These are phyloP conservation scores for Nicotiana sylvestris DNA, from an alignment of 257 asterid species.

Conservation along the genomic window DNA sequence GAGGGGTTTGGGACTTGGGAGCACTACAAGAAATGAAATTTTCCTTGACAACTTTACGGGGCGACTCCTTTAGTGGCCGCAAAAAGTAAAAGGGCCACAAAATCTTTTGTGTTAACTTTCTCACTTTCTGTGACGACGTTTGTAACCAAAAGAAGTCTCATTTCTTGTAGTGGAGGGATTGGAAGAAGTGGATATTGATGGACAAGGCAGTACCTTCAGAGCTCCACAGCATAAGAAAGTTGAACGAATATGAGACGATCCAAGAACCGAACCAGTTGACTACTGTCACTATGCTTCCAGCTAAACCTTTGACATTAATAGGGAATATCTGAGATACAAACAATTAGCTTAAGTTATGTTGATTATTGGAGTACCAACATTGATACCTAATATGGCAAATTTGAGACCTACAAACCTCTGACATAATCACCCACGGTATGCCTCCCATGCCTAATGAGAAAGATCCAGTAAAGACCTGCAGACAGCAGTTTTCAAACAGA, in stretches of 20 bases:
- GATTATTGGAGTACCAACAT: not conserved
- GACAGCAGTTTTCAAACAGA: not conserved
- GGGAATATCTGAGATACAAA: conserved; percentile 63
- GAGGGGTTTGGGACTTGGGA: too few species aligned
- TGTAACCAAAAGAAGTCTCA: too few species aligned
- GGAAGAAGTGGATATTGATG: not conserved
- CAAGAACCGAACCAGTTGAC: conserved; percentile 82
- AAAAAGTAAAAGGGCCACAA: too few species aligned
- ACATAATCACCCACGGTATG: conserved; percentile 93
- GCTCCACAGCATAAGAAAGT: conserved; percentile 70
- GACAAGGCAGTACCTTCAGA: conserved; percentile 48
- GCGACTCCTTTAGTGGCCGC: too few species aligned
- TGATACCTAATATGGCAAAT: not conserved
- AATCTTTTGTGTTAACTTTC: too few species aligned
- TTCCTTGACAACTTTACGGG: too few species aligned
- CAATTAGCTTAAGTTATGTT: not conserved
- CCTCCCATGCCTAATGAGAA: conserved; percentile 92
- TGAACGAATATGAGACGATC: conserved; percentile 73
- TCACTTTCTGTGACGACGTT: too few species aligned
- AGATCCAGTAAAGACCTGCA: conserved; percentile 63
- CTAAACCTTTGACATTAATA: conserved; percentile 77
- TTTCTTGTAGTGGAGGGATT: too few species aligned
- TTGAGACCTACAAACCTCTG: conserved; percentile 51
- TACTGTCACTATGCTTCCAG: conserved; percentile 84
- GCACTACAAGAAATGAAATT: too few species aligned